Percentiles rank a stretch among this genome's conserved stretches.
Evolutionary conservation across 495 filamentous ascomycete genomes (phyloP).

Genomic region (Penicillium taxi): DNA sequence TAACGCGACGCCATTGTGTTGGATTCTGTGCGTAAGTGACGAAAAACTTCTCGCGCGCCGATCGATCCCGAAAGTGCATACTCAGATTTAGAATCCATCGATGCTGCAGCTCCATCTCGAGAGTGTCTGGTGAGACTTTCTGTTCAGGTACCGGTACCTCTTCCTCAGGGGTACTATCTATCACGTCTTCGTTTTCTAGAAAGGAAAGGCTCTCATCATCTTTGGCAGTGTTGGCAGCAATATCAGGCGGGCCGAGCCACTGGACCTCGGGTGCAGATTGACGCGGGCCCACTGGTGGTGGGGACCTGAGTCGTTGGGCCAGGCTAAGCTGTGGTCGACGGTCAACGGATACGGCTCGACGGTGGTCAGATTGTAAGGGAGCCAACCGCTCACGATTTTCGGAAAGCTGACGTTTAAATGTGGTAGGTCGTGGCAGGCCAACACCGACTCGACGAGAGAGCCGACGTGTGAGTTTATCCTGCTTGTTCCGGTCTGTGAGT

Average conservation of each 20-base stretch:
- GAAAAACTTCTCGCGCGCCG: conserved; percentile 96
- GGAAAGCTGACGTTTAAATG: conserved; percentile 73
- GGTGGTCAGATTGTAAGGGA: conserved; percentile 56
- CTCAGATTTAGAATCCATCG: conserved; percentile 96
- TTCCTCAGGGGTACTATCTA: conserved; percentile 20
- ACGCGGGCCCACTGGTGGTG: conserved; percentile 36
- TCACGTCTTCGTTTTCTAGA: conserved; percentile 16
- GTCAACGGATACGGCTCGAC: conserved; percentile 68
- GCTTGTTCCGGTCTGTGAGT: conserved; percentile 25
- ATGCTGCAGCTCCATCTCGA: conserved; percentile 75
- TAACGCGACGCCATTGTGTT: conserved; percentile 77
- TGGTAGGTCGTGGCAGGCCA: conserved; percentile 63
- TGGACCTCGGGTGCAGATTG: conserved; percentile 42
- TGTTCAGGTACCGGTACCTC: no score
- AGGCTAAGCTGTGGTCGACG: conserved; percentile 47
- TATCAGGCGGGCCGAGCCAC: conserved; percentile 34
- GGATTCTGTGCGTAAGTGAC: conserved; percentile 82
- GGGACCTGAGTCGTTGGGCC: conserved; percentile 37
- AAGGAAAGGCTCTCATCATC: conserved; percentile 22
- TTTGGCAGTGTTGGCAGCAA: conserved; percentile 28
- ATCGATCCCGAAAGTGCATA: conserved; percentile 96
- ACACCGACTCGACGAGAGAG: conserved; percentile 68
- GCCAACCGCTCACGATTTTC: conserved; percentile 67
- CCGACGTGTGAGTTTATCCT: conserved; percentile 44
- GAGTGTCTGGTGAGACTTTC: conserved; percentile 43